Percentiles rank a stretch among this genome's conserved stretches.
Conservation (phyloP, 2,329 filamentous ascomycete genomes). For the Epichloe elymi region DNA sequence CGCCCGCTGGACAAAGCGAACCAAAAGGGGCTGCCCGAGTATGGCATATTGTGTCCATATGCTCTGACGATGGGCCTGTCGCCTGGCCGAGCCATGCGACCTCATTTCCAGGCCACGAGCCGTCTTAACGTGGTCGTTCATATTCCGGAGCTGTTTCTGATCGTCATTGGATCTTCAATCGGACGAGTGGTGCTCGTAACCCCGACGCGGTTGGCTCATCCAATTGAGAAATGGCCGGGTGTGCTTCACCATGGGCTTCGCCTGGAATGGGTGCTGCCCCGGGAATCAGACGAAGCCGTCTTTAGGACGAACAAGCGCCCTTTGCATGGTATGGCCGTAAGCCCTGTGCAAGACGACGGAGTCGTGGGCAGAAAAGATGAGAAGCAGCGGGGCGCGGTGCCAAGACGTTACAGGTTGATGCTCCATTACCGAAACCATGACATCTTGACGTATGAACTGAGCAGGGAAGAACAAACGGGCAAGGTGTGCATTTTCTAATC, state of each 20-base stretch:
- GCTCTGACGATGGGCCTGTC: constrained; percentile 15
- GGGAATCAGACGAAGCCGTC: constrained; percentile 30
- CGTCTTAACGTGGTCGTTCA: constrained; percentile 46
- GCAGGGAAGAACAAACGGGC: constrained; percentile 25
- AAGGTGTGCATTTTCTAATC: constrained; percentile 25
- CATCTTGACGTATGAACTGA: constrained; percentile 57
- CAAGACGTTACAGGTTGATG: constrained; percentile 51
- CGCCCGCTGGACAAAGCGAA: constrained; percentile 17
- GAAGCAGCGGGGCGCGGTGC: constrained; percentile 12
- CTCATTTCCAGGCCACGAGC: constrained; percentile 22
- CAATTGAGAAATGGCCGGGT: constrained; percentile 9
- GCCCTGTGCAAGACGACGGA: constrained; percentile 41
- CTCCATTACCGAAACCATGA: constrained; percentile 60
- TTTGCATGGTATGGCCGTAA: constrained; percentile 55
- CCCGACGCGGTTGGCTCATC: constrained; percentile 22
- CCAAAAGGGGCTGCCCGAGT: constrained; percentile 11
- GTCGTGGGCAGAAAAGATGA: constrained; percentile 9
- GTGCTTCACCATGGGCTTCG: constrained; percentile 32
- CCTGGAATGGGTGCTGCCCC: constrained; percentile 39
- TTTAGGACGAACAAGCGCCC: constrained; percentile 32
- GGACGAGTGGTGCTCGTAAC: constrained; percentile 55
- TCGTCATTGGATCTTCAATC: constrained; percentile 52
- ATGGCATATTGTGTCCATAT: constrained; percentile 19
- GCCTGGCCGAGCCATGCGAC: constrained; percentile 9
- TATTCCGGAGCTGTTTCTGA: constrained; percentile 57